Evolutionary conservation across 371 early-diverging fungal genomes (phyloP).

Genomic region (Saksenaea vasiformis): DNA sequence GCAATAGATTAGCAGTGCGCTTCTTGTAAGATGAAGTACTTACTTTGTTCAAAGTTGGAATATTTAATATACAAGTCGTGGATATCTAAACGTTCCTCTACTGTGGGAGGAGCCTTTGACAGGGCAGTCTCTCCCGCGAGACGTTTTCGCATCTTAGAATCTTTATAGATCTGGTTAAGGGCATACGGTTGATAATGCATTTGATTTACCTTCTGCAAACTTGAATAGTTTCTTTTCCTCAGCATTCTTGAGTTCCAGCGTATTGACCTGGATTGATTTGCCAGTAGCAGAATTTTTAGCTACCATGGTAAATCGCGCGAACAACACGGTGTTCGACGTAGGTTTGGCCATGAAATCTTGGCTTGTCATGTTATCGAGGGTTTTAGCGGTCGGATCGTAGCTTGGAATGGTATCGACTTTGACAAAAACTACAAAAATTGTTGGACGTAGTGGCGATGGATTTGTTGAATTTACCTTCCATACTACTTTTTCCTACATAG

Average conservation of each 20-base stretch:
- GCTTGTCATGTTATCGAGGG: background rate
- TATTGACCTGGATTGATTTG: slow-evolving; percentile 75
- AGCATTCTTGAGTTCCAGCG: slow-evolving; percentile 71
- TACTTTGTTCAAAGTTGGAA: slow-evolving; percentile 37
- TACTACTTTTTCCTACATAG: slow-evolving; percentile 86
- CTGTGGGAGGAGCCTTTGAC: slow-evolving; percentile 73
- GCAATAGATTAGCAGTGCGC: background rate
- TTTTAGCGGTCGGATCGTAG: slow-evolving; percentile 19
- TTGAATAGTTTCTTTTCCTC: slow-evolving; percentile 74
- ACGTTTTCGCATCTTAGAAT: slow-evolving; percentile 72
- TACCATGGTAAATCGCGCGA: slow-evolving; percentile 91
- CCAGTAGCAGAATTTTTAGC: slow-evolving; percentile 77
- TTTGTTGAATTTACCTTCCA: slow-evolving; percentile 63
- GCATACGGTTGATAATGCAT: background rate
- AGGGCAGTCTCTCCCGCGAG: slow-evolving; percentile 58
- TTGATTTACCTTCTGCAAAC: slow-evolving; percentile 60
- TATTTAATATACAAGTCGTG: slow-evolving; percentile 81
- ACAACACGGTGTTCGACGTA: slow-evolving; percentile 60
- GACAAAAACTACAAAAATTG: slow-evolving; percentile 53
- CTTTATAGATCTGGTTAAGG: slow-evolving; percentile 4
- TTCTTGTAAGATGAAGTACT: background rate
- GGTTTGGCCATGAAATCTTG: slow-evolving; percentile 25
- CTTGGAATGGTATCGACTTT: slow-evolving; percentile 57
- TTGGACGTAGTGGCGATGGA: background rate
- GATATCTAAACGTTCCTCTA: slow-evolving; percentile 79